Evolutionary conservation across 306 rosid species (phyloP).

Genomic region (Astragalus membranaceus): DNA sequence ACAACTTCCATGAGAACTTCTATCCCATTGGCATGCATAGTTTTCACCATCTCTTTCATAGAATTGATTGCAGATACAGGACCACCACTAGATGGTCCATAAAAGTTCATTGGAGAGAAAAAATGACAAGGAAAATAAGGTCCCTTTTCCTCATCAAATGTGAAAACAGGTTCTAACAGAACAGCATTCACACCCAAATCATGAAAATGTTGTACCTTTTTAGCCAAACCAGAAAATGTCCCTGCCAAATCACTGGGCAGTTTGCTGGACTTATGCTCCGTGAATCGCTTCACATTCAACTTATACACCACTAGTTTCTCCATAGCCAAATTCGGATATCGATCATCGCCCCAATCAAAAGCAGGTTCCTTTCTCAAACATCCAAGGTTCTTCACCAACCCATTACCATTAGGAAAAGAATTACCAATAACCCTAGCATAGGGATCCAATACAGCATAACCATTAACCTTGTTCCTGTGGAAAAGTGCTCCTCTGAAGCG

Average conservation of each 20-base stretch:
- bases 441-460: constrained; percentile 52
- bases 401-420: constrained; percentile 32
- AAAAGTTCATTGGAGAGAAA: constrained; percentile 55
- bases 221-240: constrained; percentile 71
- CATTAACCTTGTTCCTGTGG: constrained; percentile 20
- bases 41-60: constrained; percentile 78
- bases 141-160: constrained; percentile 63
- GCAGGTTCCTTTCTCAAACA: constrained; percentile 48
- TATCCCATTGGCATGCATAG: constrained; percentile 73
- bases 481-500: constrained; percentile 37
- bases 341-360: constrained; percentile 72
- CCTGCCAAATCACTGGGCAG: constrained; percentile 59
- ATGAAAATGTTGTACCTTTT: constrained; percentile 68
- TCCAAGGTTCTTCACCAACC: constrained; percentile 49
- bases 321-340: constrained; percentile 38
- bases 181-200: constrained; percentile 74
- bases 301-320: constrained; percentile 64
- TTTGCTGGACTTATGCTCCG: constrained; percentile 59
- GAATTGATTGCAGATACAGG: constrained; percentile 53
- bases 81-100: constrained; percentile 59
- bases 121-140: constrained; percentile 83
- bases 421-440: constrained; percentile 62
- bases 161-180: constrained; percentile 74
- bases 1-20: constrained; percentile 90
- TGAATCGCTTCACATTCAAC: constrained; percentile 61